Base-by-base conservation (phyloP, 2,329 filamentous ascomycete genomes). In the Exophiala sideris region DNA sequence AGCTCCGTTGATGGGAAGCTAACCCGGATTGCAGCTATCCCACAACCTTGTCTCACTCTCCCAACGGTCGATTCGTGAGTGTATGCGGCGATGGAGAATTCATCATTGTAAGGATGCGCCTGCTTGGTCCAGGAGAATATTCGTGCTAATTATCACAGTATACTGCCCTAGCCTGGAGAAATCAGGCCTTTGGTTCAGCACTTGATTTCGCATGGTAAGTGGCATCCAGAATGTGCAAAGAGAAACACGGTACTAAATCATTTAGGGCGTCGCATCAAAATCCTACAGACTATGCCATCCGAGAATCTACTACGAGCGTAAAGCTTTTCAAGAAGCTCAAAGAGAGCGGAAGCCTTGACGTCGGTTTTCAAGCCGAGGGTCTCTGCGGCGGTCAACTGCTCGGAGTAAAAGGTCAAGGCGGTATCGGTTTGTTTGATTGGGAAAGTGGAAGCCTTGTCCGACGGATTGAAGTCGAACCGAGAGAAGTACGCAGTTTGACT, bases 311-410 rank as follows among this genome's bases (percentile, higher is more conserved):
- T 24, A 96, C 92, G 45, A 95, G 88, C 66, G 91, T 99, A 66
- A 96, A 96, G 79, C 85, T 97, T 34, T 97, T 94, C 80, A 92
- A 94, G 74, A 97, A 97, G 74, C 97, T 99, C 76, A 87, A 91
- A 63, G 94, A 97, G 71, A 76, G 80, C 24, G 89, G 89, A 53
- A 90, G 91, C 8, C 79, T 99, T 32, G 92, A 99, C 69, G 90
- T 97, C 50, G 91, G 91, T 9, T 99, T 96, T 79, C 88, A 94
- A 64, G 92, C 91, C 1, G 94, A 99, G 62, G 92, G 91, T 12
- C 78, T 99, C 44, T 88, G 86, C 45, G 92, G 91, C 20, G 94
- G 94, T 67, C 83, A 95, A 50, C 78, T 99, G 20, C 84, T 99
- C 9, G 94, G 94, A 76, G 91, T 97, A 7, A 95, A 90, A 71